Base-by-base conservation (phyloP, 164 flowering plant genomes). In the Magnolia changhungtana region DNA sequence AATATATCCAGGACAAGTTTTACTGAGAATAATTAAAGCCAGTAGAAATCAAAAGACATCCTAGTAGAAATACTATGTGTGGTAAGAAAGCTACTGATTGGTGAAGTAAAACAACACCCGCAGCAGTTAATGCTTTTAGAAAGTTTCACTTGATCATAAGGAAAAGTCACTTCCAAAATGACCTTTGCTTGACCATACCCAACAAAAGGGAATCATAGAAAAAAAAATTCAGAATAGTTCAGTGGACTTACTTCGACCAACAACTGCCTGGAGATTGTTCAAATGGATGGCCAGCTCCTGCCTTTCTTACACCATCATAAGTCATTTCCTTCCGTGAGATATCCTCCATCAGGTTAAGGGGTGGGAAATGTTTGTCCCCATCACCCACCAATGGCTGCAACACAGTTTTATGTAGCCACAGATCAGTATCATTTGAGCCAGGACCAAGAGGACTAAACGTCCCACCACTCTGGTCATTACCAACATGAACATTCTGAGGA, bases 211-310 rank as follows among this genome's bases (percentile, higher is more conserved):
- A 14, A 67, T 10, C 21, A 67, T 7, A 67, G 23, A 71, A 37
- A 9, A 37, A 9, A 37, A 8, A 9, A 49, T 13, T 20, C 2
- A 24, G 24, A 65, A 65, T 23, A 1, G 29, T 9, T 11, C 16
- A 20, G 8, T 52, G 71, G 14, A 83, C 96, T 90, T 83, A 95
- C 97, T 88, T 90, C 85, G 90, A 77, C 94, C 91, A 91, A 81
- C 78, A 68, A 85, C 78, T 84, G 50, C 86, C 85, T 27, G 89
- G 80, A 82, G 94, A 83, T 49, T 24, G 76, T 75, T 86, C 88
- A 83, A 86, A 85, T 16, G 82, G 83, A 81, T 84, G 84, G 72
- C 59, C 75, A 63, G 74, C 67, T 50, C 85, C 85, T 77, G 88
- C 74, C 73, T 78, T 84, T 29, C 75, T 78, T 14, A 92, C 82